Evolutionary conservation across 2,329 filamentous ascomycete species (phyloP).

Genomic region (Cladobotryum mycophilum): DNA sequence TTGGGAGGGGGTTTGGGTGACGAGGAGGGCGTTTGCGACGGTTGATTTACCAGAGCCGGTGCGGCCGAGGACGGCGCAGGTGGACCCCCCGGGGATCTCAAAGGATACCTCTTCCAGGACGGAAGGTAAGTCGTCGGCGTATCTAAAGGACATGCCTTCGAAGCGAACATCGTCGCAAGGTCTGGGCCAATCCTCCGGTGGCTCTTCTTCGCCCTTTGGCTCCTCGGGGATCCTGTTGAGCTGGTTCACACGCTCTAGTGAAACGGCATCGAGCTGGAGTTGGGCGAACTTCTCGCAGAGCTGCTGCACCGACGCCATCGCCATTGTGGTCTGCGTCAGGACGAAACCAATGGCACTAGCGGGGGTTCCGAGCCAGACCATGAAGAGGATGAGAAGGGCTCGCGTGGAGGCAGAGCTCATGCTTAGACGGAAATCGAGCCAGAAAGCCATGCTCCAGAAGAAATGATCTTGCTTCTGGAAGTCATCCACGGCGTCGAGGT

Average conservation of each 20-base stretch:
- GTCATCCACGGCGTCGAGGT: slow-evolving; percentile 74
- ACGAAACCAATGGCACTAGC: slow-evolving; percentile 81
- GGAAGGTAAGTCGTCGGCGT: slow-evolving; percentile 70
- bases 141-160: slow-evolving; percentile 69
- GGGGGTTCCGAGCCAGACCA: slow-evolving; percentile 66
- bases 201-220: slow-evolving; percentile 56
- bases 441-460: slow-evolving; percentile 83
- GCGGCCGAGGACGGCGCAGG: slow-evolving; percentile 66
- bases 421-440: slow-evolving; percentile 72
- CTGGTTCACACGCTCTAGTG: slow-evolving; percentile 79
- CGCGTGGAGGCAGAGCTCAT: slow-evolving; percentile 61
- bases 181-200: slow-evolving; percentile 71
- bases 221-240: slow-evolving; percentile 75
- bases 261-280: slow-evolving; percentile 87
- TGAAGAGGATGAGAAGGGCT: slow-evolving; percentile 65
- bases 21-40: slow-evolving; percentile 52
- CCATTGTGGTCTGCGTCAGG: slow-evolving; percentile 47
- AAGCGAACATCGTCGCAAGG: slow-evolving; percentile 69
- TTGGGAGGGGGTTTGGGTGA: slow-evolving; percentile 44
- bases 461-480: slow-evolving; percentile 97
- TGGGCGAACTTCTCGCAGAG: slow-evolving; percentile 77
- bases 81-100: slow-evolving; percentile 59
- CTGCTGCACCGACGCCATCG: slow-evolving; percentile 33
- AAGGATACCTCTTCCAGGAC: slow-evolving; percentile 65
- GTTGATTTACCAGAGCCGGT: slow-evolving; percentile 88